phyloP scores from a whole-genome alignment of 208 protist genomes.

The Strigomonas oncopelti region DNA sequence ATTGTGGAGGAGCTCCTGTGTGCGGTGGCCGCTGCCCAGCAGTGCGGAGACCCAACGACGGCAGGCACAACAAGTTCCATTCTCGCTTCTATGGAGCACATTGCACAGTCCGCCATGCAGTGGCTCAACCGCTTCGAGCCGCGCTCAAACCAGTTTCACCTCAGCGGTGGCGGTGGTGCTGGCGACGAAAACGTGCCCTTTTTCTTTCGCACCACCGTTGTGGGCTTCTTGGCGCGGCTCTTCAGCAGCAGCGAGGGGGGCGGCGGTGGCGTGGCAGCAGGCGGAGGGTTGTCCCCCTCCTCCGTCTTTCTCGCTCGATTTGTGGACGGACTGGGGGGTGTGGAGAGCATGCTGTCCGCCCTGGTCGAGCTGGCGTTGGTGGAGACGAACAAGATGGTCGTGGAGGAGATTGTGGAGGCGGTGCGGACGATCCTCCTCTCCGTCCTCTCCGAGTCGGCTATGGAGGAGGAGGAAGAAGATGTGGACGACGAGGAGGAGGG shows the following conservation, averaged over 20 bases:
- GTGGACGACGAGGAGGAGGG: background rate
- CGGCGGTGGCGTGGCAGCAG: background rate
- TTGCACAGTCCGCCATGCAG: no score
- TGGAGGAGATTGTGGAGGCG: background rate
- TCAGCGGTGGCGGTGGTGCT: background rate
- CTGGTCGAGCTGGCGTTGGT: background rate
- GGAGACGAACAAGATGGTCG: slow-evolving; percentile 2
- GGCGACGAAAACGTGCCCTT: slow-evolving; percentile 15
- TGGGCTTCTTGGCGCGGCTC: slow-evolving; percentile 17
- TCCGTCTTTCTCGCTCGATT: background rate
- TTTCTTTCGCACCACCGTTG: slow-evolving; percentile 27
- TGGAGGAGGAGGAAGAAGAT: background rate
- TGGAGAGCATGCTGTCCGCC: background rate
- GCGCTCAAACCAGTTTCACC: background rate
- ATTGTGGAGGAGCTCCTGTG: slow-evolving; percentile 31
- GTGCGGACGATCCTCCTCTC: background rate
- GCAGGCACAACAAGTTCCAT: no score
- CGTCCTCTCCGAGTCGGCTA: background rate
- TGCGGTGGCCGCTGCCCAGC: background rate
- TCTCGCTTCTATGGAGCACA: no score
- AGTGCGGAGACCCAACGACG: no score
- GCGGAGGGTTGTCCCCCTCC: no score
- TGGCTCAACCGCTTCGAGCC: no score
- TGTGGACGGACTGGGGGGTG: background rate
- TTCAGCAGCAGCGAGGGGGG: background rate